These are phyloP conservation scores for Beauveria asiatica DNA, from an alignment of 2,329 filamentous ascomycete species.

Conservation along the genomic window DNA sequence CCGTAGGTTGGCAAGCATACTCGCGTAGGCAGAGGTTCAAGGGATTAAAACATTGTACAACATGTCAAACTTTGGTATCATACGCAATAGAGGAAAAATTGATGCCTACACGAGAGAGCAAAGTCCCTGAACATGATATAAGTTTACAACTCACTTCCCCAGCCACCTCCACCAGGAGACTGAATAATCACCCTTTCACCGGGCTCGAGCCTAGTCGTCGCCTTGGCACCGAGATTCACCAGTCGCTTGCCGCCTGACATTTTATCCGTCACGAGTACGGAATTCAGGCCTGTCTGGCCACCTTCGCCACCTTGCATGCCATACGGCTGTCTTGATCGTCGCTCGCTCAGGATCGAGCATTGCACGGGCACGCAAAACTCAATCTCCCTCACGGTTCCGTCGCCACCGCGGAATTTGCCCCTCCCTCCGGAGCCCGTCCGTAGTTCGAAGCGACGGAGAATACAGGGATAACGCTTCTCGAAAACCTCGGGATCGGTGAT, in stretches of 20 bases:
- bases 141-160: slow-evolving; percentile 30
- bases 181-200: slow-evolving; percentile 53
- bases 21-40: too few species aligned
- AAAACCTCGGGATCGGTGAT: slow-evolving; percentile 77
- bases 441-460: slow-evolving; percentile 62
- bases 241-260: slow-evolving; percentile 22
- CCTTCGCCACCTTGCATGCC: slow-evolving; percentile 65
- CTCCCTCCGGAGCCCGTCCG: slow-evolving; percentile 53
- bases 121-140: neutral
- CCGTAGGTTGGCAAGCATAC: too few species aligned
- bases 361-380: slow-evolving; percentile 73
- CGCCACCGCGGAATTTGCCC: slow-evolving; percentile 62
- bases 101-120: neutral
- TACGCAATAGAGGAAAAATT: neutral
- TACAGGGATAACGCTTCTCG: slow-evolving; percentile 60
- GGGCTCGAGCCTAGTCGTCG: slow-evolving; percentile 46
- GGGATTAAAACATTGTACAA: too few species aligned
- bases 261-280: slow-evolving; percentile 13
- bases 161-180: slow-evolving; percentile 56
- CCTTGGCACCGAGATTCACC: slow-evolving; percentile 52
- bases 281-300: slow-evolving; percentile 58
- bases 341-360: slow-evolving; percentile 69
- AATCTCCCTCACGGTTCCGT: slow-evolving; percentile 70
- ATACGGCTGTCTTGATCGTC: slow-evolving; percentile 65
- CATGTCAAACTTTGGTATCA: too few species aligned